Evolutionary conservation across 768 basidiomycete species (phyloP).

Genomic region (Rhodosporidiobolus sp.): DNA sequence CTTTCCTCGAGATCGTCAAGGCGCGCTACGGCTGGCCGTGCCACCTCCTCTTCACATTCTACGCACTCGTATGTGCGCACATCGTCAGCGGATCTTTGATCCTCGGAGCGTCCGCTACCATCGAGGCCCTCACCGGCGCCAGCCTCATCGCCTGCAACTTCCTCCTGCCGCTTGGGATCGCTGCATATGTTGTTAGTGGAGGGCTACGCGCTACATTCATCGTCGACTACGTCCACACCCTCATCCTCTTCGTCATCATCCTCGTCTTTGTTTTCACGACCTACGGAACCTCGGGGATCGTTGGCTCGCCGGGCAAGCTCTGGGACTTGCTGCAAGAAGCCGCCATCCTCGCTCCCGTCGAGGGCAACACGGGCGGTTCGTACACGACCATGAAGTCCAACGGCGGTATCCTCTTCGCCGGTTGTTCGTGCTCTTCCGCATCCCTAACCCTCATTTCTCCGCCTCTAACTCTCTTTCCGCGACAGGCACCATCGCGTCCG

Average conservation of each 20-base stretch:
- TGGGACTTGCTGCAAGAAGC: conserved; percentile 69
- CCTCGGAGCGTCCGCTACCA: conserved; percentile 81
- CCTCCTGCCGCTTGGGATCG: conserved; percentile 80
- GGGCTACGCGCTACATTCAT: conserved; percentile 49
- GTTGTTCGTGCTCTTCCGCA: conserved; percentile 45
- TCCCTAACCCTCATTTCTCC: conserved; percentile 51
- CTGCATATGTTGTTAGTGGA: conserved; percentile 58
- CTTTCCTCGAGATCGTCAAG: conserved; percentile 79
- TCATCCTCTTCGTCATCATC: conserved; percentile 79
- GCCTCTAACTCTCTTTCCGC: background rate
- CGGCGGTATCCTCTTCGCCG: conserved; percentile 74
- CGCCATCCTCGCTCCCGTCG: conserved; percentile 59
- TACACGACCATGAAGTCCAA: conserved; percentile 67
- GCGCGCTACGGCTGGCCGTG: conserved; percentile 69
- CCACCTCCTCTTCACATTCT: conserved; percentile 83
- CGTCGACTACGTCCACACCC: conserved; percentile 63
- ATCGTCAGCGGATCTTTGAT: conserved; percentile 67
- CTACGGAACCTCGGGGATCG: conserved; percentile 70
- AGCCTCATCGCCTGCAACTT: conserved; percentile 68
- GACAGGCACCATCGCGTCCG: conserved; percentile 52
- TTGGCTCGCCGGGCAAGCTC: conserved; percentile 68
- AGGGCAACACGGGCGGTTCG: conserved; percentile 63
- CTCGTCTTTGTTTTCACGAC: conserved; percentile 71
- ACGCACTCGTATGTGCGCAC: conserved; percentile 83
- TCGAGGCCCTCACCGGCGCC: conserved; percentile 77